phyloP scores from a whole-genome alignment of 768 basidiomycete genomes.

The Lepiota brunneoincarnata region DNA sequence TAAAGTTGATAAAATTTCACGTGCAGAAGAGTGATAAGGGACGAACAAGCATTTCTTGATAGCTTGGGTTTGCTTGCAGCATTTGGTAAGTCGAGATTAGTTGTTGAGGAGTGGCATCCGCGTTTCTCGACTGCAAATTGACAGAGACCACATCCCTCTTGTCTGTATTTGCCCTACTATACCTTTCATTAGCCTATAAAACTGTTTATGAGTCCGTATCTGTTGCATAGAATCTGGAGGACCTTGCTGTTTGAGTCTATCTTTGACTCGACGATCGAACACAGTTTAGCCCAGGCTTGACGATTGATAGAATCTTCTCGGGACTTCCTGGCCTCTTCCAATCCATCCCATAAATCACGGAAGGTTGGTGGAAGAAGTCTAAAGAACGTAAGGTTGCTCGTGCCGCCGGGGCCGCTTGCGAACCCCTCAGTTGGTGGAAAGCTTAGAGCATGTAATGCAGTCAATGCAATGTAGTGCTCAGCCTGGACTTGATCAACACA shows the following conservation, averaged over 20 bases:
- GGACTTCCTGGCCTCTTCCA: constrained; percentile 62
- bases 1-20: constrained; percentile 1
- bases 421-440: constrained; percentile 67
- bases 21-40: neutral
- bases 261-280: constrained; percentile 62
- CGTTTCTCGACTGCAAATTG: neutral
- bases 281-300: constrained; percentile 66
- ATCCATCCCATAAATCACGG: constrained; percentile 90
- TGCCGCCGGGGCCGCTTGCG: constrained; percentile 40
- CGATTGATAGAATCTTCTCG: constrained; percentile 66
- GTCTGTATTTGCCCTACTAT: neutral
- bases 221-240: neutral
- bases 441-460: constrained; percentile 79
- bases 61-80: constrained; percentile 61
- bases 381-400: constrained; percentile 62
- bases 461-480: constrained; percentile 84
- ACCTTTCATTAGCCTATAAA: constrained; percentile 3
- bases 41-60: constrained; percentile 88
- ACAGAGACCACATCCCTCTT: neutral
- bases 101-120: constrained; percentile 7
- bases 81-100: constrained; percentile 40
- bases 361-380: constrained; percentile 78
- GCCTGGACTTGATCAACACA: constrained; percentile 79
- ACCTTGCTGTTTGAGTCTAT: constrained; percentile 44
- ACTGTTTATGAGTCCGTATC: neutral